These are phyloP conservation scores for Sabuloglossum arenarium DNA, from an alignment of 495 filamentous ascomycete genomes.

Conservation along the genomic window DNA sequence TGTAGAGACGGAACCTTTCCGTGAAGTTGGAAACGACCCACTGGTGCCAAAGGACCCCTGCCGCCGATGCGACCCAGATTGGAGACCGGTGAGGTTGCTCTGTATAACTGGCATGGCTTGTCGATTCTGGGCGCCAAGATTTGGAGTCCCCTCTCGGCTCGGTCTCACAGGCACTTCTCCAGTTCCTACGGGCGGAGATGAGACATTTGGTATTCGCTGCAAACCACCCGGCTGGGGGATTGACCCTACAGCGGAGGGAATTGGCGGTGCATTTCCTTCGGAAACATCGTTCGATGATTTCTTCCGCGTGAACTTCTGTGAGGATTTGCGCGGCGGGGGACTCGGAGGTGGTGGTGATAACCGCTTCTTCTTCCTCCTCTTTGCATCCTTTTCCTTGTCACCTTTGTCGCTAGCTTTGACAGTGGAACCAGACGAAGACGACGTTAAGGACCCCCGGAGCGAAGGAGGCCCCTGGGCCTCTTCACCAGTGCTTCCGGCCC, in stretches of 20 bases:
- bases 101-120: conserved; percentile 42
- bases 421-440: conserved; percentile 19
- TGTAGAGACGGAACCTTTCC: neutral
- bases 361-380: conserved; percentile 23
- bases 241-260: neutral
- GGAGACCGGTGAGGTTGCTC: conserved; percentile 40
- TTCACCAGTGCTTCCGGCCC: conserved; percentile 29
- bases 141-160: conserved; percentile 61
- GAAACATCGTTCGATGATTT: neutral
- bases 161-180: conserved; percentile 27
- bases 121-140: conserved; percentile 34
- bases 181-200: conserved; percentile 4
- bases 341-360: conserved; percentile 32
- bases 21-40: neutral
- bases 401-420: conserved; percentile 20
- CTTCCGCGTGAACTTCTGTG: conserved; percentile 25
- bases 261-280: neutral
- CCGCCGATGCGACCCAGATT: neutral
- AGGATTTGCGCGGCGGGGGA: conserved; percentile 41
- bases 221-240: conserved; percentile 8
- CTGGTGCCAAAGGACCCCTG: conserved; percentile 1
- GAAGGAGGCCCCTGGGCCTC: conserved; percentile 37
- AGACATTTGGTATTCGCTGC: conserved; percentile 14
- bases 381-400: conserved; percentile 16
- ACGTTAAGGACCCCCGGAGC: conserved; percentile 34